These are phyloP conservation scores for Debaryomyces udenii DNA, from an alignment of 1,139 yeast genomes.

Conservation along the genomic window DNA sequence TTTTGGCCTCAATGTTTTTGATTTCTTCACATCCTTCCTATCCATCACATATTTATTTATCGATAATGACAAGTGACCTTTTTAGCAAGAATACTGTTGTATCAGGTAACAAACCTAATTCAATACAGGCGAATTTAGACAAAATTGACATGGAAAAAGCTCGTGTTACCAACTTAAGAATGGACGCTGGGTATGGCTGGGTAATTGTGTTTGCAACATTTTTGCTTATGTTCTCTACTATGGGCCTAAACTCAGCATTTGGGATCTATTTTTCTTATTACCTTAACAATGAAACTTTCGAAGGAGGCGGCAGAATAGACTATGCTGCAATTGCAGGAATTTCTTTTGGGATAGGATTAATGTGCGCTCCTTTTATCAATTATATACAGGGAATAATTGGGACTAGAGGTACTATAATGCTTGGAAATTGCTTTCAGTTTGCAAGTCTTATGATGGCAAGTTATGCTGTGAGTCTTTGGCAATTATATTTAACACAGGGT, in stretches of 20 bases:
- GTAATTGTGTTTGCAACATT: conserved; percentile 44
- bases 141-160: too few relatives aligned
- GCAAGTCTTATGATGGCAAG: conserved; percentile 57
- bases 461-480: conserved; percentile 53
- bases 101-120: too few relatives aligned
- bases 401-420: conserved; percentile 33
- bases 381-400: conserved; percentile 44
- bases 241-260: conserved; percentile 58
- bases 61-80: too few relatives aligned
- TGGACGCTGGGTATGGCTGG: conserved; percentile 55
- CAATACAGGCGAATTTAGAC: too few relatives aligned
- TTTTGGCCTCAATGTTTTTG: too few relatives aligned
- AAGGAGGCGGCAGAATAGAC: conserved; percentile 45
- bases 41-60: too few relatives aligned
- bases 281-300: conserved; percentile 34
- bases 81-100: too few relatives aligned
- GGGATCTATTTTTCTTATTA: conserved; percentile 55
- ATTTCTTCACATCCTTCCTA: too few relatives aligned
- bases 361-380: conserved; percentile 43
- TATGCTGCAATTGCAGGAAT: conserved; percentile 46
- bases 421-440: conserved; percentile 53
- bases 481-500: conserved; percentile 55
- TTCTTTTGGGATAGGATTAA: conserved; percentile 41
- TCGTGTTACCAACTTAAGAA: too few relatives aligned
- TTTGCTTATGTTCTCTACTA: conserved; percentile 46